These are phyloP conservation scores for Leccinum pachyderme DNA, from an alignment of 1,284 basidiomycete species.

Conservation along the genomic window DNA sequence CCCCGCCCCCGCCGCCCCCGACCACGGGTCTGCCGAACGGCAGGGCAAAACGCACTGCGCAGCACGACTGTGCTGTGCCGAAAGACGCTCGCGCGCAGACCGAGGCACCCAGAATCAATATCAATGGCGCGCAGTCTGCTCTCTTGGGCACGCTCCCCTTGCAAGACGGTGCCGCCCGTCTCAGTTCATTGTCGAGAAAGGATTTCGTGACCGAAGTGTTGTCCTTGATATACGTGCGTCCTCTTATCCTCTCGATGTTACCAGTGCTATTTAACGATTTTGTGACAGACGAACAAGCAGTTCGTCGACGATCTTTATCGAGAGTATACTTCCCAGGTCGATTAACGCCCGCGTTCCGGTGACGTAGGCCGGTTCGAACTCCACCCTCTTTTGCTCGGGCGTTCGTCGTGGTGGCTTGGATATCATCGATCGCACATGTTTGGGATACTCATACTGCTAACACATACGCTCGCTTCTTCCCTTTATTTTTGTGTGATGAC, in stretches of 20 bases:
- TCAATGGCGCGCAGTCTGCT: slow-evolving; percentile 29
- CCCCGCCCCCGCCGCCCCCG: not conserved
- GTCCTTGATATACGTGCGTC: slow-evolving; percentile 66
- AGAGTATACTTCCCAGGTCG: slow-evolving; percentile 40
- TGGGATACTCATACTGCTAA: slow-evolving; percentile 14
- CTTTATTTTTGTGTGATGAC: not conserved
- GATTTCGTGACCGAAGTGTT: slow-evolving; percentile 68
- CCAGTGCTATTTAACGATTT: slow-evolving; percentile 6
- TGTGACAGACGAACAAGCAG: slow-evolving; percentile 44
- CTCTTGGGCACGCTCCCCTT: slow-evolving; percentile 29
- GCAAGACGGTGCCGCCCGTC: slow-evolving; percentile 17
- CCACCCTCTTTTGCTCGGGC: not conserved
- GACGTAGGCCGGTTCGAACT: not conserved
- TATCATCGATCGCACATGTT: slow-evolving; percentile 5
- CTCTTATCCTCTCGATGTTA: not conserved
- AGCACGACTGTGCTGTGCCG: slow-evolving; percentile 1
- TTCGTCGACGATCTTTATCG: slow-evolving; percentile 52
- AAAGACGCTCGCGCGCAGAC: slow-evolving; percentile 9
- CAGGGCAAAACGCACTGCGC: slow-evolving; percentile 18
- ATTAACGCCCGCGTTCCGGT: slow-evolving; percentile 9
- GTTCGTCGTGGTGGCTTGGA: not conserved
- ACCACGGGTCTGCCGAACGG: slow-evolving; percentile 21
- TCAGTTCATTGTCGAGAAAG: slow-evolving; percentile 44
- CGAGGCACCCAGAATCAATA: slow-evolving; percentile 17
- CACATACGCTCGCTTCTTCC: not conserved